Evolutionary conservation across 31 red algal genomes (phyloP), one percentile per base, ranked within the genome.

Genomic region (Endocladia muricata): DNA sequence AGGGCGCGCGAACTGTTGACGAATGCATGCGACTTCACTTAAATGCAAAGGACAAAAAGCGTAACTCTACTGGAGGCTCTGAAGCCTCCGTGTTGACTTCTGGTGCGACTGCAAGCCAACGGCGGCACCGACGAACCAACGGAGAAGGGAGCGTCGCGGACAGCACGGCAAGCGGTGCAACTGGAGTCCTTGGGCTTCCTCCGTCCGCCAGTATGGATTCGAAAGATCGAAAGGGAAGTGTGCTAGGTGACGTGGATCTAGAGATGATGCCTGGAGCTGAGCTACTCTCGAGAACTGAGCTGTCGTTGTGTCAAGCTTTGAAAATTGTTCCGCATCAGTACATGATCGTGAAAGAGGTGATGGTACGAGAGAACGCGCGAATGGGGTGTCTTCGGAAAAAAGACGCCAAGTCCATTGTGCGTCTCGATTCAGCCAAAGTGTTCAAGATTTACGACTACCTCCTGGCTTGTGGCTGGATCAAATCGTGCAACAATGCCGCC

Each of bases 241-340:
- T 74, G 32, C 36, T 73, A 26, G 65, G 49, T 11, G 79, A 77
- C 4, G 44, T 83, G 9, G 88, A 91, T 29, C 36, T 84, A 1
- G 82, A 87, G 28, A 58, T 69, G 69, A 92, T 91, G 88, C 74
- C 85, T 21, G 96, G 96, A 9, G 86, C 86, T 28, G 96, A 98
- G 49, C 66, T 98, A 61, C 57, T 98, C 28, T 94, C 91, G 0
- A 63, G 68, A 1, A 48, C 37, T 23, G 96, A 98, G 71, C 55
- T 94, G 77, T 73, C 81, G 21, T 63, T 98, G 21, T 94, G 92
- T 55, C 51, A 70, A 9, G 44, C 76, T 23, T 59, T 98, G 5
- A 84, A 90, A 51, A 74, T 98, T 11, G 84, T 83, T 19, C 92
- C 92, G 19, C 96, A 98, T 77, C 96, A 98, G 80, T 94, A 94